Base-by-base conservation (phyloP, 164 flowering plant genomes). In the Santalum album region DNA sequence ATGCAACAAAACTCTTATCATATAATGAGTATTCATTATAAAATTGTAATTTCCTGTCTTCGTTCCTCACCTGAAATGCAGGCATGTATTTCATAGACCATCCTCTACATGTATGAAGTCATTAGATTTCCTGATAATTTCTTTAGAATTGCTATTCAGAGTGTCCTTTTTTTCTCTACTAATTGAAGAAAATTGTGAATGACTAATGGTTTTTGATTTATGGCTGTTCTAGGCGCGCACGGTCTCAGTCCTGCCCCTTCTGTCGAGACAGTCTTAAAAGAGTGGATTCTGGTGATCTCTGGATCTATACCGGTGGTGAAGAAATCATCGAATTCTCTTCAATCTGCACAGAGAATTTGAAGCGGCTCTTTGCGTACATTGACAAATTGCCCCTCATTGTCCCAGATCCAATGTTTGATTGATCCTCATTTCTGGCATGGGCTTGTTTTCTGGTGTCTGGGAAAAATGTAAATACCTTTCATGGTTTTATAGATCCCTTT, bases 191-290 rank as follows among this genome's bases (percentile, higher is more conserved):
- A 38, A 11, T 3, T 38, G 42, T 15, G 16, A 9, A 38, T 38
- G 42, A 45, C 23, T 35, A 21, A 40, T 38, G 35, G 10, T 21
- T 19, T 39, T 24, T 27, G 26, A 38, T 3, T 48, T 38, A 14
- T 53, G 44, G 34, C 51, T 61, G 51, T 20, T 74, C 26, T 65
- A 90, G 95, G 97, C 78, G 78, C 25, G 65, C 78, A 35, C 71
- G 89, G 58, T 85, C 96, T 25, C 86, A 77, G 62, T 90, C 96
- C 16, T 90, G 94, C 75, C 94, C 96, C 45, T 90, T 90, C 70
- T 90, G 96, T 51, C 81, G 96, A 35, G 81, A 79, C 61, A 80
- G 84, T 54, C 84, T 90, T 4, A 86, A 74, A 58, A 72, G 87
- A 49, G 86, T 90, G 21, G 70, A 80, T 56, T 82, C 98, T 0